phyloP scores from a whole-genome alignment of 148 eudicot genomes.

The Nepenthes gracilis region DNA sequence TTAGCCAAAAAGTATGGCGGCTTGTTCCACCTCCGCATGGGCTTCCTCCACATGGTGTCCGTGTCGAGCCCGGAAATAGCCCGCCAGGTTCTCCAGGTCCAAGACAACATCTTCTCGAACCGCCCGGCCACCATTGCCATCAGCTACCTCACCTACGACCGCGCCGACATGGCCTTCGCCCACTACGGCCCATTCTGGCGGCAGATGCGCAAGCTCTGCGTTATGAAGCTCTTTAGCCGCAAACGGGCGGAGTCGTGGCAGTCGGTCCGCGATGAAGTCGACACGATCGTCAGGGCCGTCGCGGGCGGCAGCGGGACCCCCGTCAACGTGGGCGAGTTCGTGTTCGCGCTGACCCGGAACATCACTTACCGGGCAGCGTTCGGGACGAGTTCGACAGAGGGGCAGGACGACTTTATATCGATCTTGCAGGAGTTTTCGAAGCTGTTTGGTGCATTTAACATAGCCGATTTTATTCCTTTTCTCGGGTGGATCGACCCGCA shows the following conservation, averaged over 20 bases:
- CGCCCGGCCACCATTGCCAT: slow-evolving; percentile 65
- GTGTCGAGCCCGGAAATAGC: slow-evolving; percentile 50
- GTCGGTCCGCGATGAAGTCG: slow-evolving; percentile 52
- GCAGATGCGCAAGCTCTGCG: slow-evolving; percentile 73
- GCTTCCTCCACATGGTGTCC: slow-evolving; percentile 45
- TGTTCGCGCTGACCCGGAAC: slow-evolving; percentile 40
- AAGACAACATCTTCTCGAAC: slow-evolving; percentile 65
- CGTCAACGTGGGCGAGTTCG: slow-evolving; percentile 45
- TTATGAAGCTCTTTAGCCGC: slow-evolving; percentile 65
- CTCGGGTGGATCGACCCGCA: slow-evolving; percentile 60
- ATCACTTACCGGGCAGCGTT: slow-evolving; percentile 62
- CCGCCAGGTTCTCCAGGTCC: slow-evolving; percentile 57
- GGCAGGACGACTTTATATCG: slow-evolving; percentile 53
- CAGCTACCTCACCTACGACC: slow-evolving; percentile 49
- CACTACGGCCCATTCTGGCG: slow-evolving; percentile 88
- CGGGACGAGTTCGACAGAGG: slow-evolving; percentile 46
- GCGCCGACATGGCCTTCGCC: slow-evolving; percentile 78
- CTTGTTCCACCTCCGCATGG: slow-evolving; percentile 51
- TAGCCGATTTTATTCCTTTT: slow-evolving; percentile 73
- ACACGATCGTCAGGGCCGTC: slow-evolving; percentile 17
- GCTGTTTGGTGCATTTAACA: slow-evolving; percentile 59
- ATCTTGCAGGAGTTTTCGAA: slow-evolving; percentile 62
- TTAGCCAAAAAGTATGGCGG: slow-evolving; percentile 43
- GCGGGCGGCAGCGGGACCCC: slow-evolving; percentile 21
- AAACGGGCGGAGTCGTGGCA: slow-evolving; percentile 73